A percentile compares a stretch with the other conserved stretches of the same genome.
Evolutionary conservation across 2,329 filamentous ascomycete species (phyloP).

Genomic region (Metarhizium anisopliae): DNA sequence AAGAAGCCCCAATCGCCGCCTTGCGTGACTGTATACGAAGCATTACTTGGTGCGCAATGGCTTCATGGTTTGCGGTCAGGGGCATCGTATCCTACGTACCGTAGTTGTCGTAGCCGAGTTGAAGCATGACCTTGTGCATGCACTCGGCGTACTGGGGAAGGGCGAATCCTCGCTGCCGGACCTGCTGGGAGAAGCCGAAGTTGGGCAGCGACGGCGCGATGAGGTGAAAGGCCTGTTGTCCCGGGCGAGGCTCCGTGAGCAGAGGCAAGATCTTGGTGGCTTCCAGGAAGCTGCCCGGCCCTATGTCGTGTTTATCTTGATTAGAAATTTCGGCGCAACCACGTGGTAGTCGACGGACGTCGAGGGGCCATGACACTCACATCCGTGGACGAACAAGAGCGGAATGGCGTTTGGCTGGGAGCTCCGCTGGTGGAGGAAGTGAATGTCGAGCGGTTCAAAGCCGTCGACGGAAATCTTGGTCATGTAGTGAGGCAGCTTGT

Average conservation of each 20-base stretch:
- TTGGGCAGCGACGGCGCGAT: conserved; percentile 50
- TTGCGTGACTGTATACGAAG: conserved; percentile 33
- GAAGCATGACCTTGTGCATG: conserved; percentile 59
- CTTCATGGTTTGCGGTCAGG: not conserved
- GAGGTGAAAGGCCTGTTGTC: conserved; percentile 41
- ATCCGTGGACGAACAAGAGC: conserved; percentile 41
- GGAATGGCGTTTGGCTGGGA: conserved; percentile 46
- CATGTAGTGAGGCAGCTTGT: conserved; percentile 49
- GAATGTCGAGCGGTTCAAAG: conserved; percentile 51
- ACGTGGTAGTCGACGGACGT: too few species aligned
- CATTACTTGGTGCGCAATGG: conserved; percentile 33
- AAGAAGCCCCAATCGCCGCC: conserved; percentile 65
- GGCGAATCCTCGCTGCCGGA: conserved; percentile 21
- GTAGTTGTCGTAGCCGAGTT: conserved; percentile 45
- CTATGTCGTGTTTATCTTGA: too few species aligned
- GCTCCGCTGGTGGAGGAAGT: conserved; percentile 54
- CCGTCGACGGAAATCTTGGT: conserved; percentile 43
- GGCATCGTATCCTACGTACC: conserved; percentile 13
- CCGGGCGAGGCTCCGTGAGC: conserved; percentile 23
- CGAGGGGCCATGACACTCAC: too few species aligned
- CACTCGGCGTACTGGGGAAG: conserved; percentile 38
- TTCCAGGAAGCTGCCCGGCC: conserved; percentile 63
- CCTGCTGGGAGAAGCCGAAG: conserved; percentile 31
- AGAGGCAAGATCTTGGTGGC: conserved; percentile 51
- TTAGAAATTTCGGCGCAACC: too few species aligned